Evolutionary conservation across 2,329 filamentous ascomycete genomes (phyloP), one percentile per base, ranked within the genome.

Genomic region (Nemania diffusa): DNA sequence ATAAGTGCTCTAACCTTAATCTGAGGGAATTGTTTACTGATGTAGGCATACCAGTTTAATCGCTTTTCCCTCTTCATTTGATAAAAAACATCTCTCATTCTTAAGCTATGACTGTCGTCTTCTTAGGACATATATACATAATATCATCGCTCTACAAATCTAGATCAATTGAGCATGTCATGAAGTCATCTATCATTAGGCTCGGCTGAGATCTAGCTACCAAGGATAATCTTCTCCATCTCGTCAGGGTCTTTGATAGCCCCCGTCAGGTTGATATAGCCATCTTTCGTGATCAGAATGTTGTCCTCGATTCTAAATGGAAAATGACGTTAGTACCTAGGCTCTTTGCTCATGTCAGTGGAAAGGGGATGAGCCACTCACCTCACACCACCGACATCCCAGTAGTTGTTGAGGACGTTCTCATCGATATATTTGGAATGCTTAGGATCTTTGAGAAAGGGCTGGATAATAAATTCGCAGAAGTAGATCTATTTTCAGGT

Each of bases 401-500:
- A 94, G 80, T 96, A 97, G 73, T 87, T 87, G 13, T 93, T 85
- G 44, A 97, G 79, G 1, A 94, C 91, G 22, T 84, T 81, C 46
- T 84, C 82, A 75, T 97, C 89, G 74, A 97, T 97, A 76, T 89
- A 97, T 75, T 91, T 89, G 61, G 87, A 85, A 75, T 94, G 89
- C 55, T 88, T 86, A 0, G 91, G 88, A 71, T 94, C 89, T 55
- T 89, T 84, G 13, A 97, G 83, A 76, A 91, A 96, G 0, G 93
- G 92, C 51, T 91, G 87, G 68, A 97, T 92, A 71, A 97, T 97
- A 77, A 94, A 97, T 22, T 88, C 87, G 80, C 93, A 97, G 79
- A 97, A 97, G 81, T 97, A 97, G 69, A 95, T 90, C 88, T 90
- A 68, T 27, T 37, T 2, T 46, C 53, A 17, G 1, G 57, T 74